Conservation (phyloP, 179 eudicot genomes). For the Heliamphora pulchella region DNA sequence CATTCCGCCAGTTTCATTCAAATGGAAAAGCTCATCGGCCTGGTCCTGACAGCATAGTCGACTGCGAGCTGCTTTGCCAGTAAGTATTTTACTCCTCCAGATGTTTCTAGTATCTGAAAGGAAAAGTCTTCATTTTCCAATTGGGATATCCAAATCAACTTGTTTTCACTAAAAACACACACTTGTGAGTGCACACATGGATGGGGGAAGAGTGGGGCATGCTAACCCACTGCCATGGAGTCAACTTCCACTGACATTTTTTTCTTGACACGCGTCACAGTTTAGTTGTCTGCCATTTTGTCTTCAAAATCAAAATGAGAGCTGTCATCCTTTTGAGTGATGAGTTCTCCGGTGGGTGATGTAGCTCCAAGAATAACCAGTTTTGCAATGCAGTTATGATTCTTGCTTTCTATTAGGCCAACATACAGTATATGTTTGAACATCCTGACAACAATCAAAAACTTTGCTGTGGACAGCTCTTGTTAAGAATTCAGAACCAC, state of each 20-base stretch:
- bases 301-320: neutral
- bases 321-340: neutral
- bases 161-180: neutral
- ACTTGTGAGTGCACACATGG: neutral
- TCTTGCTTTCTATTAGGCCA: neutral
- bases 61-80: constrained; percentile 85
- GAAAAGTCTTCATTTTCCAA: neutral
- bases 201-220: no score
- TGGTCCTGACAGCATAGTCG: constrained; percentile 95
- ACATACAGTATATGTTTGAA: neutral
- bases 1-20: constrained; percentile 81
- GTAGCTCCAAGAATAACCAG: neutral
- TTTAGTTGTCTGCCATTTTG: neutral
- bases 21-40: constrained; percentile 91
- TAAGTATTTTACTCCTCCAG: constrained; percentile 32
- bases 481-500: neutral
- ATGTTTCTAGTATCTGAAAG: neutral
- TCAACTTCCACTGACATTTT: neutral
- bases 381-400: neutral
- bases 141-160: neutral
- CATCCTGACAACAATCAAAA: neutral
- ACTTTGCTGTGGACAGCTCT: neutral
- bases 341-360: neutral
- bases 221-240: neutral
- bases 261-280: neutral